Evolutionary conservation across 257 asterid species (phyloP), one percentile per base, ranked within the genome.

Genomic region (Schizonepeta tenuifolia): DNA sequence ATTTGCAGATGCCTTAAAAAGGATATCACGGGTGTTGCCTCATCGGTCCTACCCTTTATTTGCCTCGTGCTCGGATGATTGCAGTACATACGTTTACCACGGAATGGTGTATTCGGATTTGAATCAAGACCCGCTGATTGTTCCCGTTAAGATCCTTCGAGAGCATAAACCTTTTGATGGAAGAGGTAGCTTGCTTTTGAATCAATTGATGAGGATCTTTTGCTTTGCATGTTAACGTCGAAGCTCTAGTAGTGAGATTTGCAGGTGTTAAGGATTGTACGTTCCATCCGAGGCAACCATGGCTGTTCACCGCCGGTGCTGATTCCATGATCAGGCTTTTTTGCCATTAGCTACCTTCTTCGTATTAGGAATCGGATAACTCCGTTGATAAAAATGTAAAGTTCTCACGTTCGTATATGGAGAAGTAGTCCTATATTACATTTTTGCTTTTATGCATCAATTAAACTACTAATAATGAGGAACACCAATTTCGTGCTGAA

Each of bases 231-330:
- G 67, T 35, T 4, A 15, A 2, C 3, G 13, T 14, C 20, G 53
- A 46, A 1, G 20, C 9, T 13, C 18, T 50, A 67, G 26, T 72
- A 53, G 64, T 33, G 24, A 9, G n/a, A 72, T 74, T 53, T 84
- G 77, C 88, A 94, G 98, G 99, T 72, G 89, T 94, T 64, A 44
- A 91, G 87, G 97, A 91, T 80, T 91, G 97, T 63, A 88, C 88
- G 78, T 94, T 94, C 88, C 98, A 94, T 67, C 98, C 98, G 2
- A 88, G 89, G 84, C 96, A 94, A 81, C 97, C 99, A 4, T 91
- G 97, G 97, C 71, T 94, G 80, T 94, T 94, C 78, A 94, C 97
- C 46, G 95, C 97, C 0, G 99, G 97, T 20, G 86, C 90, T 0
- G 99, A 94, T 84, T 91, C 97, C 4, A 35, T 86, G 79, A 88